These are phyloP conservation scores for Suhomyces prunicola DNA, from an alignment of 805 yeast species.

Conservation along the genomic window DNA sequence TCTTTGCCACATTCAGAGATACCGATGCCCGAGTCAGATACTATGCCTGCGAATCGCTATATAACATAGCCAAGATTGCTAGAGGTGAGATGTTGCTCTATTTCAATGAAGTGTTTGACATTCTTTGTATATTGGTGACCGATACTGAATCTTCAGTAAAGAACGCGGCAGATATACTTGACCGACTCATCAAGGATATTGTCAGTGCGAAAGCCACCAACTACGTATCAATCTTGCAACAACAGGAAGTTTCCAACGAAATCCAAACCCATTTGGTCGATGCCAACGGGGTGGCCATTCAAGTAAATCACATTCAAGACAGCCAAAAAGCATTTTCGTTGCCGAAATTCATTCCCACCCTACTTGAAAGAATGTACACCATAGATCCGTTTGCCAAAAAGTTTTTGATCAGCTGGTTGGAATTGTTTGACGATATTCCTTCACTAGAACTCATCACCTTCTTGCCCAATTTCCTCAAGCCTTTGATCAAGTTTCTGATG, in stretches of 20 bases:
- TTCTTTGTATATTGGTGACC: constrained; percentile 82
- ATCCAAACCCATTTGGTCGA: constrained; percentile 46
- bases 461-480: constrained; percentile 86
- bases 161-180: constrained; percentile 92
- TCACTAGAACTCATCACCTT: constrained; percentile 84
- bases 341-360: constrained; percentile 84
- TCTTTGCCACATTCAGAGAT: constrained; percentile 92
- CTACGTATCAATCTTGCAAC: constrained; percentile 70
- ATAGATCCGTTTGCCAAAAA: constrained; percentile 90
- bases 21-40: constrained; percentile 96
- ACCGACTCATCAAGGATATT: constrained; percentile 86
- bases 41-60: constrained; percentile 93
- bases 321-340: constrained; percentile 73
- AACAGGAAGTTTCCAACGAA: constrained; percentile 32
- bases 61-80: constrained; percentile 94
- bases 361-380: constrained; percentile 86
- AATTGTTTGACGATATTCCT: constrained; percentile 88
- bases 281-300: constrained; percentile 56
- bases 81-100: constrained; percentile 88
- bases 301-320: constrained; percentile 57
- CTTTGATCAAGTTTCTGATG: constrained; percentile 66
- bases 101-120: constrained; percentile 94
- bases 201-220: constrained; percentile 92
- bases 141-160: constrained; percentile 89
- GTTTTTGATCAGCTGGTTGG: constrained; percentile 91